phyloP scores from a whole-genome alignment of 768 basidiomycete genomes.

The Clitopilus passeckerianus region DNA sequence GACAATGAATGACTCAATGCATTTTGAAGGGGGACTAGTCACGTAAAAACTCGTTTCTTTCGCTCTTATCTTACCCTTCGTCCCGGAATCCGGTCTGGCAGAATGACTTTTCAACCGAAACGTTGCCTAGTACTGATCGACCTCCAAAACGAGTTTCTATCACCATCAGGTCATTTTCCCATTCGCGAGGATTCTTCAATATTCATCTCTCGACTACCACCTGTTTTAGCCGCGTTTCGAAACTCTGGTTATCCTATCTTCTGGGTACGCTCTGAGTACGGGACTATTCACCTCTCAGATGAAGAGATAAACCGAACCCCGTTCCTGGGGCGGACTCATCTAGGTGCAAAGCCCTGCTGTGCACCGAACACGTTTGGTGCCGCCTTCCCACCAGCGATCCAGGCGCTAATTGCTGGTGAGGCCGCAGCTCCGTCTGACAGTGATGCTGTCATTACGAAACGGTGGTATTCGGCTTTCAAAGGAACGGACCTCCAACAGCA shows the following conservation, averaged over 20 bases:
- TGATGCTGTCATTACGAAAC: conserved; percentile 18
- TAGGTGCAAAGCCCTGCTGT: conserved; percentile 18
- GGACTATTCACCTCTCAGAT: neutral
- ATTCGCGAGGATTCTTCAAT: conserved; percentile 12
- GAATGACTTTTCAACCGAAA: neutral
- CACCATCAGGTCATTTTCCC: conserved; percentile 14
- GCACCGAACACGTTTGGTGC: conserved; percentile 13
- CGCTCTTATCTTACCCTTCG: neutral
- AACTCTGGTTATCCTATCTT: conserved; percentile 9
- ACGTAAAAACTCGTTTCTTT: neutral
- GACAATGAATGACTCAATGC: neutral
- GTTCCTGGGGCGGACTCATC: conserved; percentile 17
- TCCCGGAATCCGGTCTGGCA: neutral
- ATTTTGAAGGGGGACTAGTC: neutral
- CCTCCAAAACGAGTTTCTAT: conserved; percentile 22
- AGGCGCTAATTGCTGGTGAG: conserved; percentile 7
- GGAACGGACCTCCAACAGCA: conserved; percentile 14
- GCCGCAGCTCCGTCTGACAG: conserved; percentile 3
- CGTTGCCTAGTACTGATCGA: conserved; percentile 20
- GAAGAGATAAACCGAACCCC: neutral
- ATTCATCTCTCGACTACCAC: conserved; percentile 12
- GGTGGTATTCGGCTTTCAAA: conserved; percentile 21
- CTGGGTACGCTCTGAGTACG: conserved; percentile 20
- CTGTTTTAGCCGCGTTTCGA: conserved; percentile 11
- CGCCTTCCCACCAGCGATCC: conserved; percentile 12